A percentile compares a stretch with the other conserved stretches of the same genome.
Conservation (phyloP, 169 alveolate genomes). For the Miamiensis avidus region DNA sequence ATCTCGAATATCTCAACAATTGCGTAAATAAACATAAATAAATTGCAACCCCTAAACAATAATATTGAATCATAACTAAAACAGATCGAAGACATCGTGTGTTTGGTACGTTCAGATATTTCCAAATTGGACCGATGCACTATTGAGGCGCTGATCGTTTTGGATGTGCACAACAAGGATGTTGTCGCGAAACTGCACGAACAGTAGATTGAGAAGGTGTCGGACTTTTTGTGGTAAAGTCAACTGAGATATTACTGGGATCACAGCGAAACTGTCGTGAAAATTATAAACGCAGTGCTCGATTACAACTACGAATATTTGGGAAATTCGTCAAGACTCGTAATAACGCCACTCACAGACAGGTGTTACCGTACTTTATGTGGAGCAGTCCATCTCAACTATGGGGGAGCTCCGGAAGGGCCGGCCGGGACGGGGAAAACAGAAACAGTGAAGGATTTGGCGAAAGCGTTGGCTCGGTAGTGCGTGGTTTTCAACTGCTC, state of each 20-base stretch:
- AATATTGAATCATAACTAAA: constrained; percentile 50
- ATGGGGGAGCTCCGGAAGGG: constrained; percentile 94
- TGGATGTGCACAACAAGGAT: constrained; percentile 94
- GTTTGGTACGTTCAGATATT: constrained; percentile 87
- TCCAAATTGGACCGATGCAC: constrained; percentile 84
- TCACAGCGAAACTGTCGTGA: constrained; percentile 74
- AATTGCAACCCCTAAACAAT: no score
- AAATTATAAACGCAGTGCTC: constrained; percentile 77
- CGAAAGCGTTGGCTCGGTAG: constrained; percentile 88
- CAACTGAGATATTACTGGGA: constrained; percentile 86
- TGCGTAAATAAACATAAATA: no score
- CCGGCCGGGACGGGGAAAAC: constrained; percentile 93
- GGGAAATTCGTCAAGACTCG: constrained; percentile 87
- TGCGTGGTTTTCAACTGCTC: constrained; percentile 91
- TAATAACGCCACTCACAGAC: constrained; percentile 90
- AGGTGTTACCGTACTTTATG: constrained; percentile 87
- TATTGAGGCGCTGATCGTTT: constrained; percentile 89
- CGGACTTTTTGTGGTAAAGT: constrained; percentile 79
- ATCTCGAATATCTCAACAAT: constrained; percentile 41
- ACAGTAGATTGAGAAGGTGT: constrained; percentile 61
- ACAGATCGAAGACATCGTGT: constrained; percentile 82
- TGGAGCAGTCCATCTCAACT: constrained; percentile 85
- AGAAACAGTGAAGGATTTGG: constrained; percentile 89
- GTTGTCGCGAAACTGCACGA: constrained; percentile 77
- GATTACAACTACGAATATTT: constrained; percentile 86